phyloP scores from a whole-genome alignment of 148 eudicot genomes.

The Heliosperma pusillum region DNA sequence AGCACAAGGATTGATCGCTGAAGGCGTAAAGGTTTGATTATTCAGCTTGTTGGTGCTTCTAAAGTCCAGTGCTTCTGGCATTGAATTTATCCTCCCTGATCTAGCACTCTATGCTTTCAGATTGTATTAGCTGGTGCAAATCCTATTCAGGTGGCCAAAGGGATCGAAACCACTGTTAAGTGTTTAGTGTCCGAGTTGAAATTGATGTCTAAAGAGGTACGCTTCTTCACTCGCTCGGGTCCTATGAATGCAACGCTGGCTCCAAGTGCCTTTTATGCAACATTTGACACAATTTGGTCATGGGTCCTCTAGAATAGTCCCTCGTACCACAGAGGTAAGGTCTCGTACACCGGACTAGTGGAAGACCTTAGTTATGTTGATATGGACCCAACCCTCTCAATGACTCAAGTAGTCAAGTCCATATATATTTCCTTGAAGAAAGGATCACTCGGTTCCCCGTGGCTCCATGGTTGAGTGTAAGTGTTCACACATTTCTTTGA shows the following conservation, averaged over 20 bases:
- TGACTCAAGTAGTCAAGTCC: too few species aligned
- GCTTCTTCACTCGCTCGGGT: not conserved
- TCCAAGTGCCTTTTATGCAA: too few species aligned
- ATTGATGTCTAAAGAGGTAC: constrained; percentile 64
- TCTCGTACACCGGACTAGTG: too few species aligned
- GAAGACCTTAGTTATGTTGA: too few species aligned
- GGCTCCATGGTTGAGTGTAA: too few species aligned
- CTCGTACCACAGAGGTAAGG: too few species aligned
- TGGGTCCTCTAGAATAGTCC: too few species aligned
- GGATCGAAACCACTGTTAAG: constrained; percentile 63
- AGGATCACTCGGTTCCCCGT: too few species aligned
- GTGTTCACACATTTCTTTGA: too few species aligned
- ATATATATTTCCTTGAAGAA: too few species aligned
- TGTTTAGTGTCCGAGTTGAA: constrained; percentile 62
- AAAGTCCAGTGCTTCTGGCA: not conserved
- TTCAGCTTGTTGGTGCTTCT: not conserved
- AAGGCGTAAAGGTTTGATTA: constrained; percentile 60
- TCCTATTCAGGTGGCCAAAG: constrained; percentile 70
- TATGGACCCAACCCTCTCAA: too few species aligned
- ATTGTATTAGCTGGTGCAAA: constrained; percentile 79
- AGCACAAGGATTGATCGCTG: constrained; percentile 63
- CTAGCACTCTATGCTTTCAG: constrained; percentile 26
- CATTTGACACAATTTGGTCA: too few species aligned
- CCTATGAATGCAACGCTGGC: not conserved
- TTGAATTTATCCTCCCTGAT: constrained; percentile 4